These are phyloP conservation scores for Plasmodium sp. DNA, from an alignment of 169 alveolate species.

Conservation along the genomic window DNA sequence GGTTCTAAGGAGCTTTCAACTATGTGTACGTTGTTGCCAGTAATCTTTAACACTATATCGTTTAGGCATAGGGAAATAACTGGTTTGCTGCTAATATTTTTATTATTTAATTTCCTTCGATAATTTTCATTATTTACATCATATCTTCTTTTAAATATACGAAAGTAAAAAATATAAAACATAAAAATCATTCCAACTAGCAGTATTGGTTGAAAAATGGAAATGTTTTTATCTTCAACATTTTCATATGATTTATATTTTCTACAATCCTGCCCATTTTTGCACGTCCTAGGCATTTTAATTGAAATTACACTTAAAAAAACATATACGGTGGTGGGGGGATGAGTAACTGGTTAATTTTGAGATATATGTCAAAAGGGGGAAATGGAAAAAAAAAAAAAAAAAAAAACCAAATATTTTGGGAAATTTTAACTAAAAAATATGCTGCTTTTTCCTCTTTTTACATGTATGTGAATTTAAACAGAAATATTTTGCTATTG, in stretches of 20 bases:
- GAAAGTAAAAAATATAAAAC: constrained; percentile 57
- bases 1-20: constrained; percentile 59
- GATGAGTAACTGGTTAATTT: neutral
- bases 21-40: constrained; percentile 32
- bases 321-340: constrained; percentile 16
- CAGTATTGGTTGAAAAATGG: constrained; percentile 48
- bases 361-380: neutral
- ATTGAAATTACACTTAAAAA: constrained; percentile 20
- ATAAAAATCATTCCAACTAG: constrained; percentile 52
- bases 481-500: neutral
- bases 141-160: constrained; percentile 58
- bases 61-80: constrained; percentile 51
- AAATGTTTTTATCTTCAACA: constrained; percentile 52
- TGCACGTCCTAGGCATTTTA: constrained; percentile 72
- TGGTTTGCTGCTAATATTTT: constrained; percentile 26
- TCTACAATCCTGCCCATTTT: constrained; percentile 73
- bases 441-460: neutral
- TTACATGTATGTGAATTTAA: neutral
- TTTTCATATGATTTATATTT: constrained; percentile 67
- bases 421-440: neutral
- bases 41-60: constrained; percentile 44
- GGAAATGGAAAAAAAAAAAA: neutral
- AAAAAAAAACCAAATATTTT: neutral
- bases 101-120: constrained; percentile 43
- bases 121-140: constrained; percentile 26